A percentile compares a stretch with the other conserved stretches of the same genome.
Evolutionary conservation across 2,329 filamentous ascomycete species (phyloP).

Genomic region (Amauroascus verrucosus): DNA sequence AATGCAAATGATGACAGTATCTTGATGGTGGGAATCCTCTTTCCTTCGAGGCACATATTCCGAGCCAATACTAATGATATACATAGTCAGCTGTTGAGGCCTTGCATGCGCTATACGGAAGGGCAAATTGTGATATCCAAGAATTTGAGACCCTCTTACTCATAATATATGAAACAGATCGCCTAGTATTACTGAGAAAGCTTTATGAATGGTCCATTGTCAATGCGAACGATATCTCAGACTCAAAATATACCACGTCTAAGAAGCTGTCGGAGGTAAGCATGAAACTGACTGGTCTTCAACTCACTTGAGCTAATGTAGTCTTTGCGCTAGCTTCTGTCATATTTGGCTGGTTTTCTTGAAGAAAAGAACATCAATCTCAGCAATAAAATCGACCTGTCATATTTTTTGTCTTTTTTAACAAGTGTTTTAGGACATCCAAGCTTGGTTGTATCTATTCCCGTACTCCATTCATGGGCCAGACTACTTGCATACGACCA

Average conservation of each 20-base stretch:
- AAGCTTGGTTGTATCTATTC: constrained; percentile 87
- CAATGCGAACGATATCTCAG: constrained; percentile 72
- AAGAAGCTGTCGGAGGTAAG: constrained; percentile 88
- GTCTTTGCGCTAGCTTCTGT: constrained; percentile 54
- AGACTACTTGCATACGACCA: constrained; percentile 62
- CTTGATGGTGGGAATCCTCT: constrained; percentile 55
- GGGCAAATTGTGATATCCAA: constrained; percentile 61
- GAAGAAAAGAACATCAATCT: constrained; percentile 63
- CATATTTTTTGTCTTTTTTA: constrained; percentile 68
- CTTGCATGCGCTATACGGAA: constrained; percentile 69
- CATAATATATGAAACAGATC: constrained; percentile 65
- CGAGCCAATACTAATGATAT: constrained; percentile 8
- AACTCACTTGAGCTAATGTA: neutral
- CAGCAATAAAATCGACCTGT: constrained; percentile 55
- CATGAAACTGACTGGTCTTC: neutral
- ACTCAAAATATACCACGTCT: constrained; percentile 80
- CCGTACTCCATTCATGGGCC: constrained; percentile 81
- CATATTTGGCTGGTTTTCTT: constrained; percentile 72
- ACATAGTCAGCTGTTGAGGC: constrained; percentile 70
- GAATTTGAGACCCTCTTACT: constrained; percentile 70
- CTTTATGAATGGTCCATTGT: constrained; percentile 73
- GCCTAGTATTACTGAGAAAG: constrained; percentile 59
- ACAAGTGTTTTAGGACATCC: constrained; percentile 69
- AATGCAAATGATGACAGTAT: constrained; percentile 60
- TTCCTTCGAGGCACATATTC: constrained; percentile 5